These are phyloP conservation scores for Cyclotella baltica DNA, from an alignment of 108 stramenopile species.

Conservation along the genomic window DNA sequence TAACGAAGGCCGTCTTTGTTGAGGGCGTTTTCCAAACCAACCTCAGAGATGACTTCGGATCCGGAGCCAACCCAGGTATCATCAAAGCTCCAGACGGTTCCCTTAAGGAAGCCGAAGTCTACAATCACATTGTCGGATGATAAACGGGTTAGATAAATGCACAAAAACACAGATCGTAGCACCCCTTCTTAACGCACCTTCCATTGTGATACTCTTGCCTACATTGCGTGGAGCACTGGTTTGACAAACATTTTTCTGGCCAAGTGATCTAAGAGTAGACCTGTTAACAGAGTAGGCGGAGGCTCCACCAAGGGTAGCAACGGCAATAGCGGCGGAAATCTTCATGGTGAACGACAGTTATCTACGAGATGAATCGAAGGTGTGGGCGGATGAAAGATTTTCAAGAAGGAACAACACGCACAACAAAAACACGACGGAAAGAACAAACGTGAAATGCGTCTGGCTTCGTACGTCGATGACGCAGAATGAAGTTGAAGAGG, in stretches of 20 bases:
- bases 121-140: constrained; percentile 1
- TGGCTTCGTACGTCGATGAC: neutral
- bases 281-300: constrained; percentile 75
- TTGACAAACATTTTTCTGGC: constrained; percentile 61
- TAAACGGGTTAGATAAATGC: neutral
- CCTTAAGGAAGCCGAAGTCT: constrained; percentile 89
- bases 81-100: constrained; percentile 73
- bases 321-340: constrained; percentile 61
- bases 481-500: constrained; percentile 4
- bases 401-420: neutral
- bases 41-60: constrained; percentile 76
- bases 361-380: neutral
- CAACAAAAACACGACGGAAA: neutral
- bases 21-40: constrained; percentile 74
- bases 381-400: neutral
- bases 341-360: constrained; percentile 58
- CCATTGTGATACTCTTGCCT: constrained; percentile 68
- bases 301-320: constrained; percentile 60
- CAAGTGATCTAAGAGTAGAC: constrained; percentile 64
- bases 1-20: constrained; percentile 90
- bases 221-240: constrained; percentile 35
- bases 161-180: neutral
- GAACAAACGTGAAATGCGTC: neutral
- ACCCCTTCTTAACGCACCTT: constrained; percentile 60
- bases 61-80: constrained; percentile 77